Evolutionary conservation across 257 asterid genomes (phyloP).

Genomic region (Solanum bulbocastanum): DNA sequence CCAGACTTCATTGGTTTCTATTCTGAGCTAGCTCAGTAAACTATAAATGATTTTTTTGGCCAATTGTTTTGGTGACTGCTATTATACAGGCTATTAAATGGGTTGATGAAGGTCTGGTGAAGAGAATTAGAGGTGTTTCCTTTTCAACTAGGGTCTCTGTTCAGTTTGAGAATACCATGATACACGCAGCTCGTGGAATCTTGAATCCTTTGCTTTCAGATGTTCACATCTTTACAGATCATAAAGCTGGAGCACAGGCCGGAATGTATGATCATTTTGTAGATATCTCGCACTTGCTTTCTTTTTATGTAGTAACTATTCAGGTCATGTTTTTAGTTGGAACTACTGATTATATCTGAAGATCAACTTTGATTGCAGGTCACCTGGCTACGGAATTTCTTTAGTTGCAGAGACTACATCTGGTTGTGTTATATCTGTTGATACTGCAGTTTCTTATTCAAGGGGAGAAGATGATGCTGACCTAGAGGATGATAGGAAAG

Average conservation of each 20-base stretch:
- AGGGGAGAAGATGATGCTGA: constrained; percentile 37
- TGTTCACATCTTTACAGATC: constrained; percentile 80
- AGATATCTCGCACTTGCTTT: background rate
- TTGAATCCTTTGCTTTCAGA: constrained; percentile 69
- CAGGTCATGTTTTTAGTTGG: background rate
- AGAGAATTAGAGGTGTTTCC: constrained; percentile 75
- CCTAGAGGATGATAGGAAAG: constrained; percentile 43
- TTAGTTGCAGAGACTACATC: constrained; percentile 79
- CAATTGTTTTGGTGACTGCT: background rate
- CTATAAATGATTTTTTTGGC: background rate
- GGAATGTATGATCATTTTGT: constrained; percentile 54
- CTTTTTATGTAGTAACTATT: background rate
- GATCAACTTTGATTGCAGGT: constrained; percentile 32
- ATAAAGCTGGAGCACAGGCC: constrained; percentile 63
- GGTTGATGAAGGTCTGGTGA: constrained; percentile 93
- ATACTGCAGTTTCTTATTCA: constrained; percentile 49
- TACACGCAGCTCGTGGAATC: constrained; percentile 85
- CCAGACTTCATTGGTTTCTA: background rate
- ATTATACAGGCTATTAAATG: constrained; percentile 55
- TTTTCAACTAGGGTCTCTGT: constrained; percentile 79
- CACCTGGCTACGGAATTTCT: constrained; percentile 91
- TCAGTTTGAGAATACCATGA: constrained; percentile 72
- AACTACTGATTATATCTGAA: background rate
- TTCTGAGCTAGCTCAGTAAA: background rate
- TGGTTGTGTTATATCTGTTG: constrained; percentile 72